A percentile compares a stretch with the other conserved stretches of the same genome.
phyloP scores from a whole-genome alignment of 352 stramenopile genomes.

The Globisporangium nagaii region DNA sequence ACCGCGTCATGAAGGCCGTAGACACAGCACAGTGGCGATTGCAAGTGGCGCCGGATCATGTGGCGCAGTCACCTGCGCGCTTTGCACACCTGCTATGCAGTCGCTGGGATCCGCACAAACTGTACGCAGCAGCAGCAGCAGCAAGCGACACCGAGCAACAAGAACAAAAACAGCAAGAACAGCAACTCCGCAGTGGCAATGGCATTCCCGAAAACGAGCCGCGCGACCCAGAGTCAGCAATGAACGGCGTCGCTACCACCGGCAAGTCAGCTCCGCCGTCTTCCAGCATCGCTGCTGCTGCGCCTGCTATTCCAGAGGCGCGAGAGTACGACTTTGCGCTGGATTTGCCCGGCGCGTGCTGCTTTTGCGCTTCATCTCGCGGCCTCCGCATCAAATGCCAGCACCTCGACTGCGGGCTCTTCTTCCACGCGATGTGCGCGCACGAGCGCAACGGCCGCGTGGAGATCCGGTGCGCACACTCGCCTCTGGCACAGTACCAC shows the following conservation, averaged over 20 bases:
- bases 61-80: background rate
- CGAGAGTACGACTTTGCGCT: conserved; percentile 11
- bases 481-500: conserved; percentile 35
- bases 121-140: conserved; percentile 12
- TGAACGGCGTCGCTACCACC: too few species aligned
- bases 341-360: conserved; percentile 26
- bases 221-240: background rate
- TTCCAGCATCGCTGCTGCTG: background rate
- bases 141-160: conserved; percentile 7
- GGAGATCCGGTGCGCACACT: conserved; percentile 18
- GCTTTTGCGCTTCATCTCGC: conserved; percentile 31
- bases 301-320: background rate
- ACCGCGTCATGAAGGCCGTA: conserved; percentile 20
- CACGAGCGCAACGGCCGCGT: conserved; percentile 28
- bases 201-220: background rate
- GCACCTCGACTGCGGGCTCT: conserved; percentile 36
- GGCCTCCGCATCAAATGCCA: conserved; percentile 61
- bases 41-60: background rate
- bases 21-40: conserved; percentile 11
- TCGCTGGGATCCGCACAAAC: conserved; percentile 36
- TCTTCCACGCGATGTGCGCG: conserved; percentile 66
- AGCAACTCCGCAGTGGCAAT: too few species aligned
- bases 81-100: conserved; percentile 46
- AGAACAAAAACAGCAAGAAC: background rate
- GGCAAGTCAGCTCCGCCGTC: background rate